Conservation (phyloP, 2,329 filamentous ascomycete genomes). For the Colletotrichum sp. region DNA sequence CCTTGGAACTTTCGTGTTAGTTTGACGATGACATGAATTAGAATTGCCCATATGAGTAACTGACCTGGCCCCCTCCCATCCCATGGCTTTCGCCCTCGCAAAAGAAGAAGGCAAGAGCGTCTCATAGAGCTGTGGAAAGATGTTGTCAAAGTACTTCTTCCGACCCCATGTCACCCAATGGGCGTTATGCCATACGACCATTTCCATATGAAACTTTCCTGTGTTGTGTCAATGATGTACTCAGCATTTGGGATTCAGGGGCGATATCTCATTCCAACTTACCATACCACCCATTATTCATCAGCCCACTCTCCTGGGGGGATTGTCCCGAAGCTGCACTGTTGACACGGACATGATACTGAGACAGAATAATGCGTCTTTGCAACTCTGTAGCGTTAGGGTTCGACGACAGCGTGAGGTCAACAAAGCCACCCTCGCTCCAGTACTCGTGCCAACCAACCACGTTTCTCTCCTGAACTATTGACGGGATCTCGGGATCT, state of each 20-base stretch:
- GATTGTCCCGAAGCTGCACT: conserved; percentile 39
- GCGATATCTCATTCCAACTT: not conserved
- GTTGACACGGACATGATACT: conserved; percentile 48
- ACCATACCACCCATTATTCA: conserved; percentile 53
- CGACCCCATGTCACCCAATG: conserved; percentile 46
- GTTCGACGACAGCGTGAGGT: conserved; percentile 39
- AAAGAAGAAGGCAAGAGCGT: conserved; percentile 27
- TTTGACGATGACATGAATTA: no score
- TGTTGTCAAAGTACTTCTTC: conserved; percentile 37
- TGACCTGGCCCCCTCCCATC: conserved; percentile 31
- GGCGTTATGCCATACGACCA: conserved; percentile 45
- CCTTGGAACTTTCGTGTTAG: not conserved
- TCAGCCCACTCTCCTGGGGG: conserved; percentile 41
- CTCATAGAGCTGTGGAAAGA: conserved; percentile 33
- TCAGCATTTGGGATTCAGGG: not conserved
- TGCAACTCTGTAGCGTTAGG: conserved; percentile 45
- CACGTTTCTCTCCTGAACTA: conserved; percentile 27
- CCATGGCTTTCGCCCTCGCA: conserved; percentile 29
- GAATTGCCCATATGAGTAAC: no score
- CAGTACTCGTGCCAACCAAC: conserved; percentile 39
- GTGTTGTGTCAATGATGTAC: fast-evolving
- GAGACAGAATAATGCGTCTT: conserved; percentile 46
- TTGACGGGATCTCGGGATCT: conserved; percentile 26
- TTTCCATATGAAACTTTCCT: conserved; percentile 47
- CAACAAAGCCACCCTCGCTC: conserved; percentile 45